Evolutionary conservation across 495 filamentous ascomycete species (phyloP).

Genomic region (Xeromyces bisporus): DNA sequence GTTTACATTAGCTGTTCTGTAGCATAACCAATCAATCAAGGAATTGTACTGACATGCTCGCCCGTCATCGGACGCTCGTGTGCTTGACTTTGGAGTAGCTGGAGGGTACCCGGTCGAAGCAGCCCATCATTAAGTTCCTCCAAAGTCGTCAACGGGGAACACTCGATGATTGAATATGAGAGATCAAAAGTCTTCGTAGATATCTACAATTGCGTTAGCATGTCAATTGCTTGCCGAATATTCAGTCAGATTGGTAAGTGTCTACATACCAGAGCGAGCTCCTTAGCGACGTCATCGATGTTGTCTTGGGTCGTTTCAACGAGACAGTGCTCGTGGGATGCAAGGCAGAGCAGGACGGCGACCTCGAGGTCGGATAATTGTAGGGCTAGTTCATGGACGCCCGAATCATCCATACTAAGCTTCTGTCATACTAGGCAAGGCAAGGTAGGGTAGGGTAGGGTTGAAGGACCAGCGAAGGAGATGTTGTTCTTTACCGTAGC

Average conservation of each 20-base stretch:
- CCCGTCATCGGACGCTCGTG: constrained; percentile 7
- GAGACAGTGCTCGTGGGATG: constrained; percentile 71
- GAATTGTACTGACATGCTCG: constrained; percentile 8
- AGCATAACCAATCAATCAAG: constrained; percentile 1
- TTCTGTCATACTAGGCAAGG: too few species aligned
- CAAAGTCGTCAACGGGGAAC: constrained; percentile 50
- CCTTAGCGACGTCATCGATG: constrained; percentile 47
- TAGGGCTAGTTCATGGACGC: constrained; percentile 46
- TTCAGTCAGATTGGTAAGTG: not conserved
- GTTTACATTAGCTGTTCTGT: too few species aligned
- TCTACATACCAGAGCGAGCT: constrained; percentile 47
- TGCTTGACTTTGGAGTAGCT: constrained; percentile 4
- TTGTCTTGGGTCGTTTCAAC: constrained; percentile 50
- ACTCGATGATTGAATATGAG: constrained; percentile 47
- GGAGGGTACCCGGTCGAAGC: constrained; percentile 23
- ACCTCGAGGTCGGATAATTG: constrained; percentile 77
- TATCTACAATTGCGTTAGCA: constrained; percentile 28
- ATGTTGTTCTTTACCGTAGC: too few species aligned
- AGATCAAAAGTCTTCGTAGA: constrained; percentile 56
- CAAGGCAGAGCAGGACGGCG: constrained; percentile 62
- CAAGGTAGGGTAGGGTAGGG: too few species aligned
- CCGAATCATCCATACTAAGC: constrained; percentile 39
- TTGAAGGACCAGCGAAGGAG: too few species aligned
- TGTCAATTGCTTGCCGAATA: constrained; percentile 4
- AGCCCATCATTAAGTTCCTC: constrained; percentile 65